These are phyloP conservation scores for Cavenderia fasciculata DNA, from an alignment of 78 protist genomes.

Conservation along the genomic window DNA sequence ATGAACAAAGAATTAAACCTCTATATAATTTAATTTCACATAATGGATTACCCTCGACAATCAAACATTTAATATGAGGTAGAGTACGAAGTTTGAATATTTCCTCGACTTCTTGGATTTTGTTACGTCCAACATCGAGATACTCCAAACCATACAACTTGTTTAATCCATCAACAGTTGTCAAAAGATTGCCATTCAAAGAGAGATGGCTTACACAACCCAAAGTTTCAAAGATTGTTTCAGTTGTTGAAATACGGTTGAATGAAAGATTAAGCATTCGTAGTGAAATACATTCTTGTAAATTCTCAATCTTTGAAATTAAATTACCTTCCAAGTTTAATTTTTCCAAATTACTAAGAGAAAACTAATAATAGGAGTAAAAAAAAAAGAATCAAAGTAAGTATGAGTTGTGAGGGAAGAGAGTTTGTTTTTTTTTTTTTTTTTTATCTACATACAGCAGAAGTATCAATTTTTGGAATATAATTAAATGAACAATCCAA, in stretches of 20 bases:
- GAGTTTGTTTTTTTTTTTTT: neutral
- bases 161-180: conserved; percentile 15
- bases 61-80: conserved; percentile 12
- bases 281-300: conserved; percentile 51
- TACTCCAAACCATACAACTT: conserved; percentile 40
- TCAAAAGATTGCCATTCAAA: conserved; percentile 25
- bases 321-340: conserved; percentile 56
- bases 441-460: conserved; percentile 1
- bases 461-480: conserved; percentile 56
- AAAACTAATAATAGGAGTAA: neutral
- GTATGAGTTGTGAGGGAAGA: neutral
- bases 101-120: conserved; percentile 39
- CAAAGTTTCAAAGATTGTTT: conserved; percentile 4
- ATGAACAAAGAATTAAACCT: conserved; percentile 14
- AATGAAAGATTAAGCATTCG: conserved; percentile 3
- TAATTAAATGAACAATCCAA: conserved; percentile 38
- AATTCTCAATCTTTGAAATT: conserved; percentile 34
- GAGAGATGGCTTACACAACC: conserved; percentile 33
- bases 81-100: conserved; percentile 8
- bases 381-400: neutral
- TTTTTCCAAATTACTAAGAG: conserved; percentile 3
- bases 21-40: conserved; percentile 41
- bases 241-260: neutral
- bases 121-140: conserved; percentile 35
- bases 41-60: conserved; percentile 46